Percentiles rank a stretch among this genome's conserved stretches.
Conservation (phyloP, 495 filamentous ascomycete genomes). For the Neurospora sp. region DNA sequence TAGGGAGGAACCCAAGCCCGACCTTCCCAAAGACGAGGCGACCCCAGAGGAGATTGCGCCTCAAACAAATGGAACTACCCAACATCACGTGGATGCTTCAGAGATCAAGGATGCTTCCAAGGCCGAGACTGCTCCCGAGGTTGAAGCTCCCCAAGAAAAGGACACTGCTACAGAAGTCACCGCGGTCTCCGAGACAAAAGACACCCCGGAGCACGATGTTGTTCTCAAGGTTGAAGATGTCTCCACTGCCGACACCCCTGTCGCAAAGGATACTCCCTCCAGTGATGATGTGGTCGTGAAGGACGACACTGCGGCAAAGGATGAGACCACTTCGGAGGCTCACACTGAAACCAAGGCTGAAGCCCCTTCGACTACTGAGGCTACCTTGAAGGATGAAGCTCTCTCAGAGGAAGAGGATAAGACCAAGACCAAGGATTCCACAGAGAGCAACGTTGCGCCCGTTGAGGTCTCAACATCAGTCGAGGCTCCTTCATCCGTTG, state of each 20-base stretch:
- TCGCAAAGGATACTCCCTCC: not conserved
- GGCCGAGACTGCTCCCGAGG: not conserved
- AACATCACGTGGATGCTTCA: not conserved
- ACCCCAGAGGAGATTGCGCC: not conserved
- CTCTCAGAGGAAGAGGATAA: not conserved
- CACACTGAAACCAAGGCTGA: not conserved
- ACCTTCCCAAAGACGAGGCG: not conserved
- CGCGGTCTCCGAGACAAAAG: not conserved
- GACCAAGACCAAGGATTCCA: not conserved
- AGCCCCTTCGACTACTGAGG: not conserved
- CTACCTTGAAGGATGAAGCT: not conserved
- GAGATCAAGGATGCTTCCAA: not conserved
- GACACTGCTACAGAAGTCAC: not conserved
- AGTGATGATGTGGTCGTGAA: not conserved
- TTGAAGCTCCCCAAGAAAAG: not conserved
- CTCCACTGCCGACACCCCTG: not conserved
- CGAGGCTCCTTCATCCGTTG: not conserved
- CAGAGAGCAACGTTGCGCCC: not conserved
- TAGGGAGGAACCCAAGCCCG: not conserved
- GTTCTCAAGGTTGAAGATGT: not conserved
- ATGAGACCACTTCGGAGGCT: not conserved
- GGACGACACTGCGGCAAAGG: not conserved
- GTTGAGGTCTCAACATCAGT: not conserved
- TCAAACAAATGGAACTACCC: not conserved
- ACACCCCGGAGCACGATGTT: not conserved